Base-by-base conservation (phyloP, 2,329 filamentous ascomycete species). In the Nannizzia gypsea region DNA sequence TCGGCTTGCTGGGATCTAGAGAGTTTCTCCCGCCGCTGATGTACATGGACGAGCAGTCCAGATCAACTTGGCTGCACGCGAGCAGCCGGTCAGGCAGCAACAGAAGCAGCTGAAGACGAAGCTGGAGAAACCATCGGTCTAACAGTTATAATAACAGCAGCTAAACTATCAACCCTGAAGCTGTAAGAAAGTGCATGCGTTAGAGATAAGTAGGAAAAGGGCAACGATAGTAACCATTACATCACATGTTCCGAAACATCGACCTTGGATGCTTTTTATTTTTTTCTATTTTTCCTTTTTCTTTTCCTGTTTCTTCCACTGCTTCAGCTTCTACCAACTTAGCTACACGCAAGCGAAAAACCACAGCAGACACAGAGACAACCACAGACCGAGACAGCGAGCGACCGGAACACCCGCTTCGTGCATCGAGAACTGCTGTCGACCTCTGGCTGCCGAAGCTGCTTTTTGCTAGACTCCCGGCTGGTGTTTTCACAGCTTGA, bases 241-340 rank as follows among this genome's bases (percentile, higher is more conserved):
- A 59, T 48, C 57, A 59, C 57, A 57, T 57, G 56, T 24, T 57
- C 22, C n/a, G 13, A 24, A 34, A 54, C 22, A 8, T 36, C 31
- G 17, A 55, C n/a, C 26, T 31, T 34, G 24, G 9, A 34, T 52
- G 6, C 26, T 58, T 50, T 54, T 48, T 38, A 22, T 48, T 34
- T 50, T 20, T 28, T 34, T 46, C 42, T n/a, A n/a, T n/a, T n/a
- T 46, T 58, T 28, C 3, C 42, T 24, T 46, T 48, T 50, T 13
- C n/a, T n/a, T n/a, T n/a, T n/a, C n/a, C n/a, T n/a, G n/a, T 50
- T 42, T 3, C 26, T 46, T 46, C 42, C 17, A 11, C 42, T 20
- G n/a, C 42, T 20, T 34, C 31, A 34, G 1, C 31, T 34, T 34
- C 31, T 34, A 36, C 31, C 31, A 36, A 36, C 31, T 11, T n/a